Evolutionary conservation across 129 eudicot species (phyloP).

Genomic region (Chrysanthemum seticuspe): DNA sequence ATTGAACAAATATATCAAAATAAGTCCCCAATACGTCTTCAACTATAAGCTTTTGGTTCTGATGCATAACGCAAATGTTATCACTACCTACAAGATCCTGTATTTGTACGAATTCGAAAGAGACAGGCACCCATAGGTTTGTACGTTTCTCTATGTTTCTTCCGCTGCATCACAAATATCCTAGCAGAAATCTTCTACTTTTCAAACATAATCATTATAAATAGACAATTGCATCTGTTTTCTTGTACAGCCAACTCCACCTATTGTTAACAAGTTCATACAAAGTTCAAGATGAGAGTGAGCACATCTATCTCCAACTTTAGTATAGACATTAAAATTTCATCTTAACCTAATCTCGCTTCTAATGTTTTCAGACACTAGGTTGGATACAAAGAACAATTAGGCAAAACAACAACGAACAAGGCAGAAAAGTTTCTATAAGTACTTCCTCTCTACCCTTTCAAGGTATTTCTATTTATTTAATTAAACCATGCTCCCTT

Average conservation of each 20-base stretch:
- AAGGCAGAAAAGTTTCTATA: slow-evolving; percentile 37
- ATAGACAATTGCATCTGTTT: slow-evolving; percentile 24
- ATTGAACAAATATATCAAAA: background rate
- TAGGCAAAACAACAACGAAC: slow-evolving; percentile 41
- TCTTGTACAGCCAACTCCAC: slow-evolving; percentile 21
- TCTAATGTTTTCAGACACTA: slow-evolving; percentile 52
- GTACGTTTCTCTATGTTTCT: slow-evolving; percentile 50
- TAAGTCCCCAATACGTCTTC: background rate
- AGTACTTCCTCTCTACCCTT: slow-evolving; percentile 33
- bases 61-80: background rate
- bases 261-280: slow-evolving; percentile 20
- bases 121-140: slow-evolving; percentile 41
- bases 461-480: background rate
- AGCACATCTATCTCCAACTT: slow-evolving; percentile 29
- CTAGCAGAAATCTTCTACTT: slow-evolving; percentile 31
- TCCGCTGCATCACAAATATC: slow-evolving; percentile 35
- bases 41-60: background rate
- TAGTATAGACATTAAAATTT: background rate
- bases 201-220: slow-evolving; percentile 32
- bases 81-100: slow-evolving; percentile 14
- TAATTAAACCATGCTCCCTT: background rate
- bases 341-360: slow-evolving; percentile 21
- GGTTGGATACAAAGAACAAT: slow-evolving; percentile 73
- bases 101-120: slow-evolving; percentile 29
- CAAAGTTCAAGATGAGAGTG: slow-evolving; percentile 64